Evolutionary conservation across 495 filamentous ascomycete species (phyloP).

Genomic region (Chaetomium tenue): DNA sequence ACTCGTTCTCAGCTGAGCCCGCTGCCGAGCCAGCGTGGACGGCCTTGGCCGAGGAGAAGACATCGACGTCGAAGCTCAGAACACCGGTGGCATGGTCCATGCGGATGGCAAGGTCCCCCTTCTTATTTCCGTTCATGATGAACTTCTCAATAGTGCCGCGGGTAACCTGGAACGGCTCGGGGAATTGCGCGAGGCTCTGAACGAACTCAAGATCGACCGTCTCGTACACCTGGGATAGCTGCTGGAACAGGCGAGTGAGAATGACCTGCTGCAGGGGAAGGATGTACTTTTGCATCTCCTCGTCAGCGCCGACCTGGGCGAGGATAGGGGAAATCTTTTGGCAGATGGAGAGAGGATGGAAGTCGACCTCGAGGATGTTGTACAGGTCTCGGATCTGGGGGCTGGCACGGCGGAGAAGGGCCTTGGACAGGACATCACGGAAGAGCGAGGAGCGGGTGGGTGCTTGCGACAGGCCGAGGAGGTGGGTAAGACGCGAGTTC

Average conservation of each 20-base stretch:
- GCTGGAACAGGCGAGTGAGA: slow-evolving; percentile 95
- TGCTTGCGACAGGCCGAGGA: slow-evolving; percentile 85
- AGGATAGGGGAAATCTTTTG: slow-evolving; percentile 98
- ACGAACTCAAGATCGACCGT: slow-evolving; percentile 94
- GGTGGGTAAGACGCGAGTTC: slow-evolving; percentile 93
- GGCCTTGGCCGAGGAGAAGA: slow-evolving; percentile 95
- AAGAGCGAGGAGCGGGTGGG: slow-evolving; percentile 89
- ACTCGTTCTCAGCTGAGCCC: slow-evolving; percentile 85
- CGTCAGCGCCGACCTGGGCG: slow-evolving; percentile 86
- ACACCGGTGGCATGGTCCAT: slow-evolving; percentile 93
- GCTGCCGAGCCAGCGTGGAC: slow-evolving; percentile 78
- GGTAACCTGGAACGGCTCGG: slow-evolving; percentile 91
- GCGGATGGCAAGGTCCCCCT: slow-evolving; percentile 94
- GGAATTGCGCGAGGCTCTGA: slow-evolving; percentile 90
- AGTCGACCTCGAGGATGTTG: slow-evolving; percentile 97
- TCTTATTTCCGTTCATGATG: slow-evolving; percentile 99
- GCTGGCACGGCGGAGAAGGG: slow-evolving; percentile 82
- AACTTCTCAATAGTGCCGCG: slow-evolving; percentile 96
- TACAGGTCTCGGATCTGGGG: slow-evolving; percentile 95
- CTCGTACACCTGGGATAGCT: slow-evolving; percentile 98
- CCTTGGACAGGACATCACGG: slow-evolving; percentile 92
- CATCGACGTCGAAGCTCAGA: slow-evolving; percentile 94
- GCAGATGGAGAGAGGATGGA: slow-evolving; percentile 98
- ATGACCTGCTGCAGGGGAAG: slow-evolving; percentile 96
- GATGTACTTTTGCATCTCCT: slow-evolving; percentile 96